Conservation (phyloP, 768 basidiomycete species). For the Exidia glandulosa region DNA sequence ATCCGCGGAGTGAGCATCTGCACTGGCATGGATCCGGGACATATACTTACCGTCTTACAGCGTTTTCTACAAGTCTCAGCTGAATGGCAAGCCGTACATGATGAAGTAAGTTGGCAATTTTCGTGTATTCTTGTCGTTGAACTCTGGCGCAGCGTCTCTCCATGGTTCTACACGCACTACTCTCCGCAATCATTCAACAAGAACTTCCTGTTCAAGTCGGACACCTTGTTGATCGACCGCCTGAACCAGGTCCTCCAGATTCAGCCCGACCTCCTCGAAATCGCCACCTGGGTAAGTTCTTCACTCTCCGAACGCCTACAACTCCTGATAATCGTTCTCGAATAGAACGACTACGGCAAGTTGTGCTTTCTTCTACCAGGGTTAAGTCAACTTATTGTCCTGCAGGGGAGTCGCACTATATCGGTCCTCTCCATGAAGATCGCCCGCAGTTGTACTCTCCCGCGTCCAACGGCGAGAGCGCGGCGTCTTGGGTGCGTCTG, state of each 20-base stretch:
- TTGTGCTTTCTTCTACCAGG: not conserved
- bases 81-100: not conserved
- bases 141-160: constrained; percentile 32
- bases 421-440: constrained; percentile 34
- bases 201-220: constrained; percentile 52
- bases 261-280: constrained; percentile 38
- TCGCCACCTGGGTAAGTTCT: constrained; percentile 57
- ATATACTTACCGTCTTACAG: not conserved
- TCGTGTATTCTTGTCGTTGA: not conserved
- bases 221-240: constrained; percentile 49
- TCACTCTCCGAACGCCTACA: not conserved
- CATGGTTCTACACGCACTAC: constrained; percentile 71
- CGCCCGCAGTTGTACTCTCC: not conserved
- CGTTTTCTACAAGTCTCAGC: not conserved
- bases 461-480: not conserved
- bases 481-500: not conserved
- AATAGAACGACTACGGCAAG: constrained; percentile 46
- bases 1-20: not conserved
- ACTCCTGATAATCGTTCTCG: not conserved
- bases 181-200: constrained; percentile 46
- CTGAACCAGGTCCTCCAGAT: constrained; percentile 54
- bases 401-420: constrained; percentile 65
- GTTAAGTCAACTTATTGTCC: constrained; percentile 18
- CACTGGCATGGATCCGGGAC: not conserved
- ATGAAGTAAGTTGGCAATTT: not conserved